A percentile compares a stretch with the other conserved stretches of the same genome.
Evolutionary conservation across 1,139 yeast genomes (phyloP).

Genomic region (Geotrichum reessii): DNA sequence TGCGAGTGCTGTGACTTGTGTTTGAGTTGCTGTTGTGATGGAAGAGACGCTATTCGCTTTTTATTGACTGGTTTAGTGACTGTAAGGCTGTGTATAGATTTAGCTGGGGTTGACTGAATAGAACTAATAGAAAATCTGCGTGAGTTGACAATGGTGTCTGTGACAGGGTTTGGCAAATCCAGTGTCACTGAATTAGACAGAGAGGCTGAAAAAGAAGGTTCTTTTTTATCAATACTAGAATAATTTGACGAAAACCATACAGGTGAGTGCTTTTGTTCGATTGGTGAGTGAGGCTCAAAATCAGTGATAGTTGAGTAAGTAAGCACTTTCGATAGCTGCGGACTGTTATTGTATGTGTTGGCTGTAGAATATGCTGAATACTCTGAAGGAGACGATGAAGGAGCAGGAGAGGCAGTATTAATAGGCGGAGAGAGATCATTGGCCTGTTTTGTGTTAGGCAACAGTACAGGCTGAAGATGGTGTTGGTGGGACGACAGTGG

Average conservation of each 20-base stretch:
- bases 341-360: neutral
- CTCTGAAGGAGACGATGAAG: neutral
- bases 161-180: neutral
- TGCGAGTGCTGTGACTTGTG: neutral
- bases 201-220: neutral
- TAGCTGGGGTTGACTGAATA: neutral
- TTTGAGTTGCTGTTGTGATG: neutral
- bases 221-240: neutral
- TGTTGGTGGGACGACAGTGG: neutral
- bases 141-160: neutral
- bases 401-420: constrained; percentile 1
- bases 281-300: neutral
- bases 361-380: neutral
- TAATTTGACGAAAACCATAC: constrained; percentile 1
- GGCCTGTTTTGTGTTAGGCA: neutral
- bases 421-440: neutral
- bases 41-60: neutral
- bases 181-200: neutral
- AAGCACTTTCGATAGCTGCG: neutral
- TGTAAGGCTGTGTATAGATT: neutral
- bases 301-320: neutral
- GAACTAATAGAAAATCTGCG: neutral
- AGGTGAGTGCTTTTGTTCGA: neutral
- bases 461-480: neutral
- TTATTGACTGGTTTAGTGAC: neutral